Evolutionary conservation across 2,329 filamentous ascomycete species (phyloP).

Genomic region (Aspergillus sp.): DNA sequence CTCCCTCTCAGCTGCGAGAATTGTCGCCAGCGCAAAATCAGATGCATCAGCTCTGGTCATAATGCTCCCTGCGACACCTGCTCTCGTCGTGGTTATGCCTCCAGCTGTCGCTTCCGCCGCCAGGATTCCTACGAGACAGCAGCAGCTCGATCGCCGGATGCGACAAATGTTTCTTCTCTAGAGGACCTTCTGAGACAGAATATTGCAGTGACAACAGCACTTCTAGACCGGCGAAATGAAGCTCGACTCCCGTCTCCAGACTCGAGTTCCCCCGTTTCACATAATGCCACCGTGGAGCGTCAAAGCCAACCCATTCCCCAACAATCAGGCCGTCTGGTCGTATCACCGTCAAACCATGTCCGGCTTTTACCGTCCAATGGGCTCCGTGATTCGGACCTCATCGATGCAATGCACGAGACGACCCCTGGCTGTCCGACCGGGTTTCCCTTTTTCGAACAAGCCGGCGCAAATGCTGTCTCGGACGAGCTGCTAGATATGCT

Average conservation of each 20-base stretch:
- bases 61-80: slow-evolving; percentile 25
- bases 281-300: too few species aligned
- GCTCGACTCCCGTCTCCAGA: background rate
- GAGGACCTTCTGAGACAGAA: slow-evolving; percentile 1
- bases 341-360: background rate
- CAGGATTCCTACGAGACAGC: slow-evolving; percentile 1
- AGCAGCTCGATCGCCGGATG: background rate
- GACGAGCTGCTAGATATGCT: slow-evolving; percentile 14
- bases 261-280: background rate
- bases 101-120: slow-evolving; percentile 19
- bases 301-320: background rate
- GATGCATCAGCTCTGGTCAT: slow-evolving; percentile 19
- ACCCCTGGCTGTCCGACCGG: background rate
- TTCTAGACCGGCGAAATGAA: background rate
- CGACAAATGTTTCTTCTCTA: background rate
- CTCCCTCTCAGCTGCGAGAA: slow-evolving; percentile 10
- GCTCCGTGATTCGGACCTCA: background rate
- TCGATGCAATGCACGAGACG: background rate
- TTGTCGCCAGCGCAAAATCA: slow-evolving; percentile 27
- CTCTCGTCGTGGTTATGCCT: slow-evolving; percentile 20
- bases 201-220: background rate
- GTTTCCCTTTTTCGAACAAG: background rate
- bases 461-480: background rate
- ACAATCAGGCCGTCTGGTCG: background rate
- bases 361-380: background rate